phyloP scores from a whole-genome alignment of 2,329 filamentous ascomycete genomes.

The Mycocentrospora acerina region DNA sequence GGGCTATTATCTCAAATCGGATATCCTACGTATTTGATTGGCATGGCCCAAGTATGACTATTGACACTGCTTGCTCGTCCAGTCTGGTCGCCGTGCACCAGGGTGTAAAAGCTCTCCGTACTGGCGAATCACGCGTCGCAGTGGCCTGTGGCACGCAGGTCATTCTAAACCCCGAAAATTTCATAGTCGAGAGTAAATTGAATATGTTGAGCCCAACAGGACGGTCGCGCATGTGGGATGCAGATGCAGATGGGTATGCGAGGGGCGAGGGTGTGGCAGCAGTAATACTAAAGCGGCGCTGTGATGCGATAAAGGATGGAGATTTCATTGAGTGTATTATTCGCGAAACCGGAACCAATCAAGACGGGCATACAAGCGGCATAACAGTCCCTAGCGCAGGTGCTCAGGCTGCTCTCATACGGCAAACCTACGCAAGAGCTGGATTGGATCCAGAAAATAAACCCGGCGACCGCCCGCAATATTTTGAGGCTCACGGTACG shows the following conservation, averaged over 20 bases:
- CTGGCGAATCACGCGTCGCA: constrained; percentile 16
- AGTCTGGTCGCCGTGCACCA: constrained; percentile 33
- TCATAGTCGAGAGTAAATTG: constrained; percentile 28
- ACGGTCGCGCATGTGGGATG: constrained; percentile 33
- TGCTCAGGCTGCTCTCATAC: constrained; percentile 41
- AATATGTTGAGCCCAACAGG: constrained; percentile 36
- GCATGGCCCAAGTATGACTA: constrained; percentile 38
- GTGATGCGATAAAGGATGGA: constrained; percentile 49
- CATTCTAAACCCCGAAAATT: constrained; percentile 11
- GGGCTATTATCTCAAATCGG: constrained; percentile 37
- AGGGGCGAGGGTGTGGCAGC: constrained; percentile 56
- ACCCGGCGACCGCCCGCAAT: constrained; percentile 27
- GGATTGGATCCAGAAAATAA: constrained; percentile 40
- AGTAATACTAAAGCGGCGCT: constrained; percentile 55
- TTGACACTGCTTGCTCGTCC: constrained; percentile 44
- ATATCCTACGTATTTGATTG: constrained; percentile 43
- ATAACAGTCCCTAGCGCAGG: constrained; percentile 48
- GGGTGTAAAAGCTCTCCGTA: constrained; percentile 13
- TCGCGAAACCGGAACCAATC: constrained; percentile 38
- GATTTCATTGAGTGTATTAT: constrained; percentile 48
- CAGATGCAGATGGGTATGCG: constrained; percentile 51
- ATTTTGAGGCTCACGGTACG: constrained; percentile 44
- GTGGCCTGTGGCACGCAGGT: constrained; percentile 16
- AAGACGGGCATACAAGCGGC: constrained; percentile 43
- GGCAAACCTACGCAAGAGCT: constrained; percentile 38